Percentiles rank a stretch among this genome's conserved stretches.
Conservation (phyloP, 2,329 filamentous ascomycete genomes). For the Aspergillus quadricinctus region DNA sequence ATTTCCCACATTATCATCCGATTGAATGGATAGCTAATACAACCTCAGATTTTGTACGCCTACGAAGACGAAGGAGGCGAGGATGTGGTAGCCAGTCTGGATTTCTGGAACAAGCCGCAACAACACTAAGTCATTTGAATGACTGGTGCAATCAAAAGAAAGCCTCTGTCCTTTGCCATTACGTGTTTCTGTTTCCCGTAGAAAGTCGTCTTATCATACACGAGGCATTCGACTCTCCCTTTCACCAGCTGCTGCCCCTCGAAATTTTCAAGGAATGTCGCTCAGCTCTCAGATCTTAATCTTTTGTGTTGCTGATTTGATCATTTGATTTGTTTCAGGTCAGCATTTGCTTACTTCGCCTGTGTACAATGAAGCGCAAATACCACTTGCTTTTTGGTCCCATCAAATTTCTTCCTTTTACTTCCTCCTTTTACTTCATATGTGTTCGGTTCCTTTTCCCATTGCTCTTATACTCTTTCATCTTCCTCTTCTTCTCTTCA, state of each 20-base stretch:
- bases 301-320: conserved; percentile 15
- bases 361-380: conserved; percentile 42
- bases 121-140: conserved; percentile 17
- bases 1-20: conserved; percentile 2
- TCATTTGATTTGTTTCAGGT: conserved; percentile 9
- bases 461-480: conserved; percentile 11
- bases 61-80: conserved; percentile 94
- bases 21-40: conserved; percentile 20
- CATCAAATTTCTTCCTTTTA: conserved; percentile 17
- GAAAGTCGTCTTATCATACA: conserved; percentile 10
- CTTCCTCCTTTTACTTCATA: conserved; percentile 12
- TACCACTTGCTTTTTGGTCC: conserved; percentile 31
- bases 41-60: conserved; percentile 80
- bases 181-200: conserved; percentile 13
- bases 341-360: conserved; percentile 12
- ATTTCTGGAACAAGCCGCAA: conserved; percentile 77
- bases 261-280: neutral
- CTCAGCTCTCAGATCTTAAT: neutral
- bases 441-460: conserved; percentile 6
- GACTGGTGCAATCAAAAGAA: conserved; percentile 2
- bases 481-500: conserved; percentile 2
- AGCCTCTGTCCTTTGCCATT: conserved; percentile 3
- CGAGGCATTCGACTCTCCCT: conserved; percentile 13
- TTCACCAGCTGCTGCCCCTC: conserved; percentile 1
- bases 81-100: conserved; percentile 88